Percentiles rank a stretch among this genome's conserved stretches.
phyloP scores from a whole-genome alignment of 2,329 filamentous ascomycete genomes.

The Paraphaeosphaeria minitans region DNA sequence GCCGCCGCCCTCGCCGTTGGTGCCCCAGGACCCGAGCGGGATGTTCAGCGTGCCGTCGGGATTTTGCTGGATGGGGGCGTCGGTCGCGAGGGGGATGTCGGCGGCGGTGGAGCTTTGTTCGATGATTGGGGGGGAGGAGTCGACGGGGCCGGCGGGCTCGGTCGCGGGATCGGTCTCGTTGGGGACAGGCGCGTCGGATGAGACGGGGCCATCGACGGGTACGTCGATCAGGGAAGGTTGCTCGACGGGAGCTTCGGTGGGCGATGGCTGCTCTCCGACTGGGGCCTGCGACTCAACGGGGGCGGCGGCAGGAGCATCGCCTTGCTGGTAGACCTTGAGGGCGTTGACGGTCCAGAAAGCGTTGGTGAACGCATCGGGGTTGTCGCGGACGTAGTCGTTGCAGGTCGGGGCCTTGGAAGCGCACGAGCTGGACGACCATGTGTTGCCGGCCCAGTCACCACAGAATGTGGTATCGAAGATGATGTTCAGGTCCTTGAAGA shows the following conservation, averaged over 20 bases:
- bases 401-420: constrained; percentile 67
- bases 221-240: not conserved
- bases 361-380: constrained; percentile 71
- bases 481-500: constrained; percentile 76
- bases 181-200: not conserved
- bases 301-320: constrained; percentile 10
- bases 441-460: constrained; percentile 80
- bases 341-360: constrained; percentile 74
- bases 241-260: not conserved
- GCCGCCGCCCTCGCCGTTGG: not conserved
- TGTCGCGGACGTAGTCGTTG: constrained; percentile 71
- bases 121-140: not conserved
- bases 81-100: not conserved
- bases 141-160: constrained; percentile 1
- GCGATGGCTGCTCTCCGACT: not conserved
- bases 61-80: not conserved
- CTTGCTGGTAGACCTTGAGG: constrained; percentile 46
- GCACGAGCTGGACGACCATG: constrained; percentile 69
- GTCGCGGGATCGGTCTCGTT: not conserved
- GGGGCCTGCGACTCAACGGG: not conserved
- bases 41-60: not conserved
- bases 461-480: constrained; percentile 86
- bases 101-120: not conserved
- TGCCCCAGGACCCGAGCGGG: not conserved
- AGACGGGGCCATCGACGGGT: not conserved